Evolutionary conservation across 345 rosid genomes (phyloP).

Genomic region (Salix caprea): DNA sequence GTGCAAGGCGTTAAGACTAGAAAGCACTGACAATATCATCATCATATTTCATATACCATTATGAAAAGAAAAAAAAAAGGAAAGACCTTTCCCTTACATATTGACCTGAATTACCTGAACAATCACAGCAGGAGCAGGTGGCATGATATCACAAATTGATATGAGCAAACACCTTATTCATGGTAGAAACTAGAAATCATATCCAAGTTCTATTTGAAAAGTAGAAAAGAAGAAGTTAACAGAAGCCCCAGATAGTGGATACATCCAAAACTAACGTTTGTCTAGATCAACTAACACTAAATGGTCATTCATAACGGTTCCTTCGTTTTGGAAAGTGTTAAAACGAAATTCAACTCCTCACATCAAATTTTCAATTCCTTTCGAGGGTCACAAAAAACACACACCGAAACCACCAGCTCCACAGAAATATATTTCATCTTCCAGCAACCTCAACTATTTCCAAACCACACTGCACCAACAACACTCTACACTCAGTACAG

Average conservation of each 20-base stretch:
- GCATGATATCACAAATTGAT: neutral
- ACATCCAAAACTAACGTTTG: neutral
- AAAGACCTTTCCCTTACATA: neutral
- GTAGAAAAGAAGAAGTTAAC: neutral
- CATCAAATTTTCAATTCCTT: neutral
- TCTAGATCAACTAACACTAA: neutral
- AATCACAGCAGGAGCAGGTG: neutral
- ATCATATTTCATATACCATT: neutral
- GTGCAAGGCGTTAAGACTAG: too few species aligned
- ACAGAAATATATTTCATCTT: too few species aligned
- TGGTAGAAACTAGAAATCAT: neutral
- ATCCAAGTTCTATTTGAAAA: neutral
- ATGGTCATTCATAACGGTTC: neutral
- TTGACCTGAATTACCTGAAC: neutral
- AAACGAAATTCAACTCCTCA: neutral
- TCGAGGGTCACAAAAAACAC: neutral
- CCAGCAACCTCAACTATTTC: neutral
- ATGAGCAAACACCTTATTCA: neutral
- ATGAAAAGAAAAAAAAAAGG: too few species aligned
- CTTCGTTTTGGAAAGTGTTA: neutral
- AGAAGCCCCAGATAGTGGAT: neutral
- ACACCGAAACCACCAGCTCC: neutral
- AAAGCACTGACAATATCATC: neutral
- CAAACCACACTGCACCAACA: neutral
- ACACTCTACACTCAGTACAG: neutral